Conservation (phyloP, 768 basidiomycete species). For the Suillus bovinus region DNA sequence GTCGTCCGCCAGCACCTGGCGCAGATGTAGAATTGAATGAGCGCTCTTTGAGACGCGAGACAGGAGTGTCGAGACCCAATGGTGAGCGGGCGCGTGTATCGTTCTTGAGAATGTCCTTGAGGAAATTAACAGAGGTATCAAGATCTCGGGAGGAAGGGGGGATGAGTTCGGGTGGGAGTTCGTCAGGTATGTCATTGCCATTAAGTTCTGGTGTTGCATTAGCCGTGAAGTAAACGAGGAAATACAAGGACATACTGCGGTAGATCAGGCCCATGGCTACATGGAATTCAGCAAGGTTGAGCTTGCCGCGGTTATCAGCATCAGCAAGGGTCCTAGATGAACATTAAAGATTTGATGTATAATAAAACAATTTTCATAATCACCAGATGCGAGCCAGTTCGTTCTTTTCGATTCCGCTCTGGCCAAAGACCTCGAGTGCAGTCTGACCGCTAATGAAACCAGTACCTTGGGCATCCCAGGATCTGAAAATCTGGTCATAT, state of each 20-base stretch:
- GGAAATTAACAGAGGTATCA: constrained; percentile 83
- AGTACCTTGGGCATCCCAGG: constrained; percentile 83
- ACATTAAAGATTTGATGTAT: constrained; percentile 6
- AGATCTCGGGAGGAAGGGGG: constrained; percentile 92
- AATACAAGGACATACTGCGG: constrained; percentile 63
- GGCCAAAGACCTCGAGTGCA: constrained; percentile 91
- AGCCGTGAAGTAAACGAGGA: neutral
- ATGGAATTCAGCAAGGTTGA: constrained; percentile 95
- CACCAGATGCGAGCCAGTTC: constrained; percentile 94
- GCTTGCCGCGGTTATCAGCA: constrained; percentile 89
- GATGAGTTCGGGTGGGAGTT: constrained; percentile 84
- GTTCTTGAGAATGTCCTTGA: constrained; percentile 85
- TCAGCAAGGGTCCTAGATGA: constrained; percentile 83
- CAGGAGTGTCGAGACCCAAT: constrained; percentile 47
- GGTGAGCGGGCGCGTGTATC: constrained; percentile 78
- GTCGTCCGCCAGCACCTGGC: constrained; percentile 56
- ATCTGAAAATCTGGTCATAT: constrained; percentile 94
- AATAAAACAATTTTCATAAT: constrained; percentile 26
- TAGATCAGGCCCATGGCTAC: constrained; percentile 99
- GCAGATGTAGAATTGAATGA: constrained; percentile 64
- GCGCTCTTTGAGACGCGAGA: constrained; percentile 66
- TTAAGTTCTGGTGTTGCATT: constrained; percentile 64
- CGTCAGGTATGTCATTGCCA: constrained; percentile 86
- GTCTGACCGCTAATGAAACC: constrained; percentile 87
- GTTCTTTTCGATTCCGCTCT: constrained; percentile 85